These are phyloP conservation scores for Chalara sp. DNA, from an alignment of 2,329 filamentous ascomycete genomes.

Conservation along the genomic window DNA sequence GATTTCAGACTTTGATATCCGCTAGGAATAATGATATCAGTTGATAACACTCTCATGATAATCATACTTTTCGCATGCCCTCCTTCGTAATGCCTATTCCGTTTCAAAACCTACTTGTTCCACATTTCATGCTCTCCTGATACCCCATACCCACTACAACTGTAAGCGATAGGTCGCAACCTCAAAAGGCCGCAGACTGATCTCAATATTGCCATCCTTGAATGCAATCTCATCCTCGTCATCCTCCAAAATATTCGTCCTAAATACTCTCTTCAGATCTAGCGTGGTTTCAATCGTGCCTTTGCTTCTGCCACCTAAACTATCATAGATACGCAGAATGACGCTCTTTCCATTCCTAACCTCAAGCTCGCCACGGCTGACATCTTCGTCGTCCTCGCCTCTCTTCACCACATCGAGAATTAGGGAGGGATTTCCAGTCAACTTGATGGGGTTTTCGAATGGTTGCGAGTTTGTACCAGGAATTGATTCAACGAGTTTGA, in stretches of 20 bases:
- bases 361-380: conserved; percentile 55
- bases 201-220: conserved; percentile 43
- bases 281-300: conserved; percentile 62
- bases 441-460: conserved; percentile 49
- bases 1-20: too few relatives aligned
- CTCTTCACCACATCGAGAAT: conserved; percentile 89
- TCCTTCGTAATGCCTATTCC: too few relatives aligned
- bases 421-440: conserved; percentile 62
- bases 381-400: conserved; percentile 79
- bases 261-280: conserved; percentile 69
- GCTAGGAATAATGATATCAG: too few relatives aligned
- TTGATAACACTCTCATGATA: too few relatives aligned
- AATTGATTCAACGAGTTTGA: conserved; percentile 45
- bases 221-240: conserved; percentile 59
- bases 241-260: conserved; percentile 85
- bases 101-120: too few relatives aligned
- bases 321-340: conserved; percentile 81
- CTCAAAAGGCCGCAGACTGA: conserved; percentile 74
- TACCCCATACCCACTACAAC: conserved; percentile 27
- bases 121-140: too few relatives aligned
- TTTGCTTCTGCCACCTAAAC: conserved; percentile 71
- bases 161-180: conserved; percentile 72
- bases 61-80: too few relatives aligned
- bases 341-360: conserved; percentile 69
- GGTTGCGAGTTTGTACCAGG: conserved; percentile 36